Percentiles rank a stretch among this genome's conserved stretches.
Conservation (phyloP, 371 early-diverging fungal species). For the Haplosporangium sp. region DNA sequence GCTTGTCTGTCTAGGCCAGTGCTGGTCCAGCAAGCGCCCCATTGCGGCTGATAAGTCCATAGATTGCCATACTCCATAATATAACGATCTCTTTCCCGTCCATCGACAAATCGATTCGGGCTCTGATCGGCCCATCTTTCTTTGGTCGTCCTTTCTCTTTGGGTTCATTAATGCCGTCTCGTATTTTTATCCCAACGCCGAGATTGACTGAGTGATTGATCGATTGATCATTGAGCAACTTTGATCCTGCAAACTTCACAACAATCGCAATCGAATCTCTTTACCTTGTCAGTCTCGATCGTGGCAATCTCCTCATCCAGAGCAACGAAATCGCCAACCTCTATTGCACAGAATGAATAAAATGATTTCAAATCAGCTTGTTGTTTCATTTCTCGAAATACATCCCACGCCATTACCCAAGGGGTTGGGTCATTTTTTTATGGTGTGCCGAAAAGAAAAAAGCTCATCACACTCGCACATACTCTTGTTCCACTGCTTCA, state of each 20-base stretch:
- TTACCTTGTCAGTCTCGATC: conserved; percentile 97
- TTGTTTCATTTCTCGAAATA: background rate
- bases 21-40: no score
- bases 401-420: no score
- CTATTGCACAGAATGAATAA: conserved; percentile 57
- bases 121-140: background rate
- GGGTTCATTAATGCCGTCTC: conserved; percentile 2
- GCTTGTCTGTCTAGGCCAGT: no score
- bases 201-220: background rate
- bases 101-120: no score
- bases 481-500: conserved; percentile 96
- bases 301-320: conserved; percentile 96
- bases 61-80: no score
- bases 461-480: conserved; percentile 46
- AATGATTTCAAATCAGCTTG: conserved; percentile 8
- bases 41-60: no score
- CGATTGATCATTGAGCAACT: no score
- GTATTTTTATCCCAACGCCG: background rate
- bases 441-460: background rate
- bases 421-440: no score
- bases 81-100: no score
- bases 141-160: no score
- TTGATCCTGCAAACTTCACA: conserved; percentile 1
- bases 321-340: conserved; percentile 94
- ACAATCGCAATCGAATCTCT: conserved; percentile 1